phyloP scores from a whole-genome alignment of 1,139 yeast genomes.

The Diutina sp. region DNA sequence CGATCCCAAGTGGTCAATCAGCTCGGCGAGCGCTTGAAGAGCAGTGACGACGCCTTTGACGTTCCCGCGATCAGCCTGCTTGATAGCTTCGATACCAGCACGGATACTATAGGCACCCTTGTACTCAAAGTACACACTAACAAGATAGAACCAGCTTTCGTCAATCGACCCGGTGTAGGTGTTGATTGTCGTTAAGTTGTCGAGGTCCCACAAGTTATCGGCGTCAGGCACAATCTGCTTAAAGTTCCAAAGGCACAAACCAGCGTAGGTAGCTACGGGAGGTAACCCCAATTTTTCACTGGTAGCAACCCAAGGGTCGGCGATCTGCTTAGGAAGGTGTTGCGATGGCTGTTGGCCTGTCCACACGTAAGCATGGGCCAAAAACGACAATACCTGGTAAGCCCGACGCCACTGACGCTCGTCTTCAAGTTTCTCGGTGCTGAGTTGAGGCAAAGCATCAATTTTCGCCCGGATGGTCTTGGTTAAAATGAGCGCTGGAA shows the following conservation, averaged over 20 bases:
- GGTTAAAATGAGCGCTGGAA: conserved; percentile 65
- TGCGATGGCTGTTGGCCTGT: conserved; percentile 57
- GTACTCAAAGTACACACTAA: conserved; percentile 76
- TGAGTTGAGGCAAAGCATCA: conserved; percentile 43
- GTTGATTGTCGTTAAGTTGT: conserved; percentile 63
- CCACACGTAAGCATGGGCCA: conserved; percentile 89
- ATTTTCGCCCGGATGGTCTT: conserved; percentile 45
- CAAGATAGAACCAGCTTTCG: conserved; percentile 89
- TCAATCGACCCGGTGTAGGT: conserved; percentile 88
- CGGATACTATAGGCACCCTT: conserved; percentile 60
- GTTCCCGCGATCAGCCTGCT: conserved; percentile 20
- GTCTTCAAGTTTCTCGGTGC: conserved; percentile 28
- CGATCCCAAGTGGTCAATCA: conserved; percentile 64
- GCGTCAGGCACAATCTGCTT: conserved; percentile 40
- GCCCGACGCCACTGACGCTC: conserved; percentile 61
- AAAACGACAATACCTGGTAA: conserved; percentile 61
- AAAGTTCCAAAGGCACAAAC: conserved; percentile 82
- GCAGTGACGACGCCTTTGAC: conserved; percentile 23
- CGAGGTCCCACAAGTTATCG: conserved; percentile 31
- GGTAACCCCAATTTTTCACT: conserved; percentile 59
- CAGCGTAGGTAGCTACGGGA: conserved; percentile 81
- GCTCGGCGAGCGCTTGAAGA: conserved; percentile 59
- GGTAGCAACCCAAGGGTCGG: conserved; percentile 54
- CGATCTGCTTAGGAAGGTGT: conserved; percentile 51
- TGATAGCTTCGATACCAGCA: conserved; percentile 50